A percentile compares a stretch with the other conserved stretches of the same genome.
phyloP scores from a whole-genome alignment of 1,284 basidiomycete species.

The Malassezia yamatoensis region DNA sequence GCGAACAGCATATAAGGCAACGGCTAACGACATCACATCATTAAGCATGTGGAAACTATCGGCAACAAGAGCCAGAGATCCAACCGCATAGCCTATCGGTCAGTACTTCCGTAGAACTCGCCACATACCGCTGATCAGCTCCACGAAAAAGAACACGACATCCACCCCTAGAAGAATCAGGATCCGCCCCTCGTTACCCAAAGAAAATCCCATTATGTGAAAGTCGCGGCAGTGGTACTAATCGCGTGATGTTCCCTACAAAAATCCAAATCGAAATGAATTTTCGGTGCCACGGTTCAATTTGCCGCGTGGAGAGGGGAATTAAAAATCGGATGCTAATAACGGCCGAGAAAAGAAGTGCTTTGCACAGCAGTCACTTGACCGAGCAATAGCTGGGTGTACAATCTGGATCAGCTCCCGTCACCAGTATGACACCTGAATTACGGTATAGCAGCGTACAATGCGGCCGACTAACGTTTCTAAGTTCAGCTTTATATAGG shows the following conservation, averaged over 20 bases:
- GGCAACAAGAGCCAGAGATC: slow-evolving; percentile 85
- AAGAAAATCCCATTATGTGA: slow-evolving; percentile 2
- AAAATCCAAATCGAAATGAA: neutral
- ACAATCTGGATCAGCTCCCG: too few species aligned
- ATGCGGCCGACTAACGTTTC: too few species aligned
- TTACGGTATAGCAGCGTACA: too few species aligned
- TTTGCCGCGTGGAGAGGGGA: neutral
- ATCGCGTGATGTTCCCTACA: neutral
- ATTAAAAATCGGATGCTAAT: neutral
- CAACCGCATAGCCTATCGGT: slow-evolving; percentile 71
- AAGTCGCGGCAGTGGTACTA: neutral
- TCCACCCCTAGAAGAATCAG: slow-evolving; percentile 74
- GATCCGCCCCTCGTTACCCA: slow-evolving; percentile 38
- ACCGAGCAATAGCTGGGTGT: too few species aligned
- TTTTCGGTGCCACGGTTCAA: neutral
- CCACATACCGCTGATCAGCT: slow-evolving; percentile 56
- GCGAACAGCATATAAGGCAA: slow-evolving; percentile 89
- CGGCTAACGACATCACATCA: slow-evolving; percentile 75
- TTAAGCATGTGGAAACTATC: slow-evolving; percentile 92
- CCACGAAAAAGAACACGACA: slow-evolving; percentile 80
- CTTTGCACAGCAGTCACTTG: too few species aligned
- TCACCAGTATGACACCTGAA: too few species aligned
- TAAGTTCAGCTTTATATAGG: too few species aligned
- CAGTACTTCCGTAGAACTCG: neutral
- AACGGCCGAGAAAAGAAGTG: too few species aligned